Conservation (phyloP, 176 grass and related monocot species). For the Avena atlantica region DNA sequence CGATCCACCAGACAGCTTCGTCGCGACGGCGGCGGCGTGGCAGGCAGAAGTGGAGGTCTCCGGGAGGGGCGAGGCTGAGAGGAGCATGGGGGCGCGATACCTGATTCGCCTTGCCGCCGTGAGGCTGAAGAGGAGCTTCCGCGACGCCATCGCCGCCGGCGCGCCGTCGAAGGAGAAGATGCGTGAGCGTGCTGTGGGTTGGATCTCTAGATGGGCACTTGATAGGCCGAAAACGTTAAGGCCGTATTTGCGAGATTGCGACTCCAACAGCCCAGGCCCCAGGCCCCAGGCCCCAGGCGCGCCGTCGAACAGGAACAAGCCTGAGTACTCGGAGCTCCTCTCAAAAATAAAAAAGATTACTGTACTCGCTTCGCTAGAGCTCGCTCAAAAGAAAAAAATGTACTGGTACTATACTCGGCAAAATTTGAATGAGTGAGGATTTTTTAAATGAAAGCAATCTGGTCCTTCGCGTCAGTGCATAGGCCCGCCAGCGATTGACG, state of each 20-base stretch:
- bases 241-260: neutral
- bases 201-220: neutral
- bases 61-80: constrained; percentile 7
- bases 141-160: constrained; percentile 19
- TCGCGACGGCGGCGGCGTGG: neutral
- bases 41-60: constrained; percentile 38
- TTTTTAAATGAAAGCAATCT: too few relatives aligned
- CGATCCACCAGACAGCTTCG: neutral
- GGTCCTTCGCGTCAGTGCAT: too few relatives aligned
- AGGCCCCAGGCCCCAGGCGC: neutral
- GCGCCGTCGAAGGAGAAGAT: neutral
- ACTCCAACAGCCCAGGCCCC: neutral
- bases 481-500: too few relatives aligned
- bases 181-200: neutral
- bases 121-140: constrained; percentile 9
- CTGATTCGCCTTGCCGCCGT: constrained; percentile 6
- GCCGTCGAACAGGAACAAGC: neutral
- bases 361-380: too few relatives aligned
- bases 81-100: constrained; percentile 4
- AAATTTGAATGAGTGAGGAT: too few relatives aligned
- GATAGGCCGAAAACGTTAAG: neutral
- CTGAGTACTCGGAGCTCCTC: too few relatives aligned
- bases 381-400: too few relatives aligned
- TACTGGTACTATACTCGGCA: too few relatives aligned
- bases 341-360: too few relatives aligned